These are phyloP conservation scores for Phytopythium delawarense DNA, from an alignment of 352 stramenopile species.

Conservation along the genomic window DNA sequence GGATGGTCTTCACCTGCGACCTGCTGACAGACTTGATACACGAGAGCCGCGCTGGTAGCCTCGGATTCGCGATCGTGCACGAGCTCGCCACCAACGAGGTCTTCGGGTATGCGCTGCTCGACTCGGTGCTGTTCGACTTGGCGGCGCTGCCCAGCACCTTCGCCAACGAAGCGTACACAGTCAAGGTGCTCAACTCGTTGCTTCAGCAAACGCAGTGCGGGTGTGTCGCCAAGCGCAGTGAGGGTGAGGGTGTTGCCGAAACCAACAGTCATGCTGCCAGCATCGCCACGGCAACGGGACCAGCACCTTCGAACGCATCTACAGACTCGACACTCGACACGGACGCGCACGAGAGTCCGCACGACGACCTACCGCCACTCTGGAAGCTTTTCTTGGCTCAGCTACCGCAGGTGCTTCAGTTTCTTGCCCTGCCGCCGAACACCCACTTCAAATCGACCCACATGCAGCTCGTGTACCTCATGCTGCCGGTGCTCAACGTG, in stretches of 20 bases:
- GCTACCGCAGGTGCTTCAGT: conserved; percentile 33
- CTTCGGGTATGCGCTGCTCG: conserved; percentile 32
- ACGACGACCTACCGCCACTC: conserved; percentile 53
- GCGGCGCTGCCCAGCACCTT: conserved; percentile 46
- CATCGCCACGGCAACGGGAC: background rate
- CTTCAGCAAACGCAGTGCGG: conserved; percentile 67
- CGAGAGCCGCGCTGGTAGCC: conserved; percentile 48
- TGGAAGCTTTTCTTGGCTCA: conserved; percentile 53
- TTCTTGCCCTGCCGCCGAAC: conserved; percentile 21
- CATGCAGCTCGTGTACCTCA: conserved; percentile 68
- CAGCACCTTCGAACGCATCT: background rate
- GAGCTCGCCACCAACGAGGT: conserved; percentile 30
- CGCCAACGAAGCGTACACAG: conserved; percentile 61
- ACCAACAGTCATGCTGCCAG: conserved; percentile 4
- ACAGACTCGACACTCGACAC: background rate
- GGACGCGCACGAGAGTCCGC: conserved; percentile 31
- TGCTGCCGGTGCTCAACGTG: conserved; percentile 74
- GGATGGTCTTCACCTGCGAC: conserved; percentile 80
- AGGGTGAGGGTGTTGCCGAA: conserved; percentile 8
- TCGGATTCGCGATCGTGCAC: conserved; percentile 48
- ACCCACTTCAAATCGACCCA: conserved; percentile 54
- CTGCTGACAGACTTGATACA: conserved; percentile 76
- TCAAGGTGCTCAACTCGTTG: conserved; percentile 80
- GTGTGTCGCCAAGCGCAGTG: conserved; percentile 57
- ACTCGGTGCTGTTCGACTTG: conserved; percentile 40